Evolutionary conservation across 352 stramenopile genomes (phyloP).

Genomic region (Phytopythium boreale): DNA sequence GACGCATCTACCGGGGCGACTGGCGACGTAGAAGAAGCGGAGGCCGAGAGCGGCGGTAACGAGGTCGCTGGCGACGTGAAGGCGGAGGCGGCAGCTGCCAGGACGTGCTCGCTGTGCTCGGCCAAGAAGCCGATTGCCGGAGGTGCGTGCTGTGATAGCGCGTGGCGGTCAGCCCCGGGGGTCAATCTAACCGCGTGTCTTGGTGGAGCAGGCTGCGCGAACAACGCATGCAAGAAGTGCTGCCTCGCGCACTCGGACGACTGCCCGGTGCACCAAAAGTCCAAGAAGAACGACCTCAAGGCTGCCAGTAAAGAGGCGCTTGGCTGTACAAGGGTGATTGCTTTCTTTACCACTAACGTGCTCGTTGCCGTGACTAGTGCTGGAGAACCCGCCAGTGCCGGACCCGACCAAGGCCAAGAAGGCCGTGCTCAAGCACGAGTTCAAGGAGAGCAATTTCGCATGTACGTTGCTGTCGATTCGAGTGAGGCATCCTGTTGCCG

Average conservation of each 20-base stretch:
- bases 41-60: neutral
- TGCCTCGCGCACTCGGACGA: conserved; percentile 37
- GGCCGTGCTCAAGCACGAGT: conserved; percentile 75
- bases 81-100: conserved; percentile 9
- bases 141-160: conserved; percentile 3
- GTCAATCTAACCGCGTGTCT: neutral
- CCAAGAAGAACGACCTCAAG: conserved; percentile 17
- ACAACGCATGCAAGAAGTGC: conserved; percentile 69
- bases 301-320: conserved; percentile 15
- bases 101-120: conserved; percentile 38
- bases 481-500: no score
- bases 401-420: conserved; percentile 25
- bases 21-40: neutral
- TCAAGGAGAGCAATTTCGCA: conserved; percentile 68
- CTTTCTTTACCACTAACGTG: neutral
- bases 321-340: neutral
- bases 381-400: conserved; percentile 16
- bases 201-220: conserved; percentile 29
- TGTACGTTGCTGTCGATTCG: conserved; percentile 47
- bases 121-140: conserved; percentile 41
- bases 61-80: conserved; percentile 5
- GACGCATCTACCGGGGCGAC: neutral
- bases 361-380: conserved; percentile 10
- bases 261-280: conserved; percentile 42
- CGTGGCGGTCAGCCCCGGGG: neutral